phyloP scores from a whole-genome alignment of 768 basidiomycete species.

The Boletellus emodensis region DNA sequence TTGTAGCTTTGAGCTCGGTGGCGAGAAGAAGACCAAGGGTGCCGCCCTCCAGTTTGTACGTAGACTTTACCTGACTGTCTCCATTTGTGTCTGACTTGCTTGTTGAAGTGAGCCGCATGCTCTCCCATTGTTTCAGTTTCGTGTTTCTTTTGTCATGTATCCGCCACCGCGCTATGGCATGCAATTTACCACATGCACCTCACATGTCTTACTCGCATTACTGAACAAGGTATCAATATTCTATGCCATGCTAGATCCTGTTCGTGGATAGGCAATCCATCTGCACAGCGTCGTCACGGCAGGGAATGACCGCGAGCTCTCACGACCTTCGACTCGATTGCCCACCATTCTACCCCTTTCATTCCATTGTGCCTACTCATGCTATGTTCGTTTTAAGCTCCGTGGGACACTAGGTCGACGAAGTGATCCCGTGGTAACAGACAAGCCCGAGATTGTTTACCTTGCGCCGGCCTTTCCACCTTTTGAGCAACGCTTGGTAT shows the following conservation, averaged over 20 bases:
- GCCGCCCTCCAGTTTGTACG: constrained; percentile 91
- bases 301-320: too few species aligned
- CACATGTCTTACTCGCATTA: not conserved
- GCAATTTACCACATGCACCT: constrained; percentile 23
- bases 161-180: constrained; percentile 25
- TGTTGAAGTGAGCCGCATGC: constrained; percentile 20
- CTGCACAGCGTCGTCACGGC: too few species aligned
- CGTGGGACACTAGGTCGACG: too few species aligned
- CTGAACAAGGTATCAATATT: not conserved
- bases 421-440: too few species aligned
- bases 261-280: not conserved
- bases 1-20: constrained; percentile 93
- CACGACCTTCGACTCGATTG: too few species aligned
- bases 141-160: constrained; percentile 23
- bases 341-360: too few species aligned
- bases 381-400: too few species aligned
- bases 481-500: too few species aligned
- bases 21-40: constrained; percentile 99
- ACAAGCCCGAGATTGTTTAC: too few species aligned
- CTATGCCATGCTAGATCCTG: not conserved
- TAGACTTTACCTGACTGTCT: constrained; percentile 19
- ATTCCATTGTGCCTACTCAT: too few species aligned
- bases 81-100: not conserved
- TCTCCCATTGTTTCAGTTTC: constrained; percentile 8
- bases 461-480: too few species aligned